These are phyloP conservation scores for Boletus sensibilis DNA, from an alignment of 768 basidiomycete genomes.

Conservation along the genomic window DNA sequence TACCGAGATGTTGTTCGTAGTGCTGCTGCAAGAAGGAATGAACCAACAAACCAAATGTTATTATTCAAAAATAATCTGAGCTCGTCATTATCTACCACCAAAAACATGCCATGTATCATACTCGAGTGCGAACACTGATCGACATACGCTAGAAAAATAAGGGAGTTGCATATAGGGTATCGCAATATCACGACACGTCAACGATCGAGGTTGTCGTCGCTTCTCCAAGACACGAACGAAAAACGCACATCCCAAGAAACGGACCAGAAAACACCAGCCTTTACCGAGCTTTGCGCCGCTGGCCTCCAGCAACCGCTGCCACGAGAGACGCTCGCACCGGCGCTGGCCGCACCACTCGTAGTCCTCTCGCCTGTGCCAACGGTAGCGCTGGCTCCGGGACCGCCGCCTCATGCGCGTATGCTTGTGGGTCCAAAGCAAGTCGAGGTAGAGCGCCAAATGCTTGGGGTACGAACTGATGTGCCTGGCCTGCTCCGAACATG, in stretches of 20 bases:
- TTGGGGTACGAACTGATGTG: constrained; percentile 9
- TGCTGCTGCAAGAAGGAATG: not conserved
- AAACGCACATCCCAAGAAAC: not conserved
- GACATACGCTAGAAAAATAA: not conserved
- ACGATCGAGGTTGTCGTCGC: not conserved
- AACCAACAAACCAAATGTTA: not conserved
- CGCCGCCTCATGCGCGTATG: not conserved
- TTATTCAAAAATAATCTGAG: not conserved
- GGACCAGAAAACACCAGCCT: not conserved
- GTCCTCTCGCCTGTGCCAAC: not conserved
- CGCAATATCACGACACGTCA: not conserved
- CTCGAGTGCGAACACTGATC: not conserved
- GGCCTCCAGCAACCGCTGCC: constrained; percentile 6
- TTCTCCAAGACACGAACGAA: not conserved
- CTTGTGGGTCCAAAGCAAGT: not conserved
- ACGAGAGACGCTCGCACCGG: not conserved
- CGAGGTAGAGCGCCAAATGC: not conserved
- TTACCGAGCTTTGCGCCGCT: constrained; percentile 11
- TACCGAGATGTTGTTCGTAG: not conserved
- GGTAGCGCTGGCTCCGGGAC: not conserved
- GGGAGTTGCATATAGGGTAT: not conserved
- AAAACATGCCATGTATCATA: not conserved
- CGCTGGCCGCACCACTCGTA: not conserved
- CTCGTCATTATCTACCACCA: not conserved
- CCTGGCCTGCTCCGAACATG: constrained; percentile 19